Base-by-base conservation (phyloP, 2,329 filamentous ascomycete species). In the Epichloe amarillans region DNA sequence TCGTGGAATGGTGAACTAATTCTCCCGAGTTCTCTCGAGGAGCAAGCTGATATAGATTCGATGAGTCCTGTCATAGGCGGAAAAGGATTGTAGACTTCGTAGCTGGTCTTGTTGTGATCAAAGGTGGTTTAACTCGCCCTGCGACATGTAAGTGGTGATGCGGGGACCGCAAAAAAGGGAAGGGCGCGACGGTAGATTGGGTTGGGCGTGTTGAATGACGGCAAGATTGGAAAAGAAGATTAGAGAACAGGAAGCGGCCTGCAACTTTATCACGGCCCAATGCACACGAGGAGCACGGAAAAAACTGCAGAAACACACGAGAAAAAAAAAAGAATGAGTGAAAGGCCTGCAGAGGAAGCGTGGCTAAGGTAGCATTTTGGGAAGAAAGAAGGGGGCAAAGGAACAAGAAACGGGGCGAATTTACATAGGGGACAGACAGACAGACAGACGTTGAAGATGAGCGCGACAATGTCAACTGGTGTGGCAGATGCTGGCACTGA, bases 71-170 rank as follows among this genome's bases (percentile, higher is more conserved):
- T 49, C 47, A 44, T 43, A 15, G 17, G 21, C 39, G n/a, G 14
- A 19, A 8, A 26, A 26, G 10, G 5, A 44, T 26, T 44, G 33
- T 19, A 30, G 33, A 23, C n/a, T 44, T 19, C 5, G 33, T 35
- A 38, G 39, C 15, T 30, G 50, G 50, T 42, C 37, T 49, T 47
- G 40, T 39, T 45, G 39, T 41, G 40, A 40, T 30, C 33, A 46
- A 36, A 51, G 19, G 17, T 49, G 41, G 46, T 51, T 51, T 42
- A 51, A 51, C 42, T 44, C 42, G 52, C 37, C 37, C 46, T 46
- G 52, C 52, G 52, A 53, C 52, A 49, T 53, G 42, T 51, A 53
- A 53, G 52, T 53, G 49, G 49, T 51, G 46, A 51, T 47, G 49
- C 26, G 46, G 49, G 52, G 49, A 39, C 40, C 39, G 21, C 30